A percentile compares a stretch with the other conserved stretches of the same genome.
Conservation (phyloP, 495 filamentous ascomycete genomes). For the Penicillium lagena region DNA sequence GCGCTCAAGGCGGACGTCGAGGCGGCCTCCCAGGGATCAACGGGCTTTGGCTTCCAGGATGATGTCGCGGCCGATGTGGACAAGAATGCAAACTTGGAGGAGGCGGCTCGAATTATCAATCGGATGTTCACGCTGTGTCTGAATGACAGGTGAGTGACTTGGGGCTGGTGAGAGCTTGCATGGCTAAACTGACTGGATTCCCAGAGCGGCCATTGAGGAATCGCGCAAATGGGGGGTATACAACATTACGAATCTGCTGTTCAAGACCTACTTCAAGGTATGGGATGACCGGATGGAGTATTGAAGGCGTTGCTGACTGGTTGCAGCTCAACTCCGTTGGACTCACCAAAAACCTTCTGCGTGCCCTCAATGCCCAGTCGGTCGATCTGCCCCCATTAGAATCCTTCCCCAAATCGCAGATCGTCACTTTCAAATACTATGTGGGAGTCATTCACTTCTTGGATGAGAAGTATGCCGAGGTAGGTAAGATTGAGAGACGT, state of each 20-base stretch:
- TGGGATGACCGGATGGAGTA: background rate
- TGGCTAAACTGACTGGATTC: slow-evolving; percentile 17
- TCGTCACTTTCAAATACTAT: slow-evolving; percentile 96
- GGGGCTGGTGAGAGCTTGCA: background rate
- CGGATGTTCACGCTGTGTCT: slow-evolving; percentile 83
- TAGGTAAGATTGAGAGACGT: slow-evolving; percentile 19
- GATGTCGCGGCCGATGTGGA: slow-evolving; percentile 66
- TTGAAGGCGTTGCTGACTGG: no score
- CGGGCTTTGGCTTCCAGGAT: slow-evolving; percentile 53
- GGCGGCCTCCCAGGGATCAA: slow-evolving; percentile 34
- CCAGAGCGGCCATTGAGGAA: slow-evolving; percentile 74
- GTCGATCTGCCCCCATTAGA: slow-evolving; percentile 71
- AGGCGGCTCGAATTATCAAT: slow-evolving; percentile 82
- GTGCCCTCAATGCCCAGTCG: slow-evolving; percentile 64
- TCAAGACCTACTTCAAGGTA: slow-evolving; percentile 96
- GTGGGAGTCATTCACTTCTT: slow-evolving; percentile 83
- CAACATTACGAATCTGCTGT: slow-evolving; percentile 83
- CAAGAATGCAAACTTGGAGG: slow-evolving; percentile 76
- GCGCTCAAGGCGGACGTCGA: slow-evolving; percentile 78
- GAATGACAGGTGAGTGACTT: slow-evolving; percentile 66
- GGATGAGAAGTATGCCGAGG: slow-evolving; percentile 81
- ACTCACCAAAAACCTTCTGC: slow-evolving; percentile 87
- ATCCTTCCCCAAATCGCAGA: slow-evolving; percentile 77
- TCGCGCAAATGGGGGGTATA: slow-evolving; percentile 98
- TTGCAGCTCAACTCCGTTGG: slow-evolving; percentile 68